These are phyloP conservation scores for Gentiana straminea DNA, from an alignment of 257 asterid species.

Conservation along the genomic window DNA sequence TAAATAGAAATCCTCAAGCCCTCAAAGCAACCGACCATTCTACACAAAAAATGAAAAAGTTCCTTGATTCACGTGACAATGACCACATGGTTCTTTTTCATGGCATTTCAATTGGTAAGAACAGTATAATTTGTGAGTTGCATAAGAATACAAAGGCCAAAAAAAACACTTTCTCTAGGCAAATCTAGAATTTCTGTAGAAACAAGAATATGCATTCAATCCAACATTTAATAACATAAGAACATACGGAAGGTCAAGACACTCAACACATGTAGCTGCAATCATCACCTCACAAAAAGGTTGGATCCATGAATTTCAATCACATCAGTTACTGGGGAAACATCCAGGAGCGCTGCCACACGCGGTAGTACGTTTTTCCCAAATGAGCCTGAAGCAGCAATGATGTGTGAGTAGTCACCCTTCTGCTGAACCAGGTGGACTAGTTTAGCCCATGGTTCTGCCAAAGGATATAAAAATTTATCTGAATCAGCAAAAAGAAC, in stretches of 20 bases:
- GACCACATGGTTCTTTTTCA: not conserved
- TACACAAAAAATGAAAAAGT: not conserved
- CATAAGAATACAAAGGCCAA: conserved; percentile 1
- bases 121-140: not conserved
- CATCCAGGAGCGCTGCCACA: conserved; percentile 91
- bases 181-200: too few species aligned
- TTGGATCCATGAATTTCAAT: conserved; percentile 50
- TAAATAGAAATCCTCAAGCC: not conserved
- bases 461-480: conserved; percentile 56
- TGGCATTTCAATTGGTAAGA: not conserved
- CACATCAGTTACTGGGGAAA: conserved; percentile 92
- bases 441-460: conserved; percentile 92
- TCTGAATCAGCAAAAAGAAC: conserved; percentile 92
- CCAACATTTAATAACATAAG: too few species aligned
- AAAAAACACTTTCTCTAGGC: too few species aligned
- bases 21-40: not conserved
- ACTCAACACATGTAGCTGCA: too few species aligned
- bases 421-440: conserved; percentile 66
- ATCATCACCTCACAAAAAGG: conserved; percentile 63
- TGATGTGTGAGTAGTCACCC: conserved; percentile 70
- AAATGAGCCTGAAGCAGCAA: conserved; percentile 77
- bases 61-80: not conserved
- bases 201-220: too few species aligned
- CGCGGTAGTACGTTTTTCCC: conserved; percentile 93
- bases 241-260: too few species aligned